Conservation (phyloP, 225 moss, liverwort and hornwort genomes). For the Pleurozium schreberi region DNA sequence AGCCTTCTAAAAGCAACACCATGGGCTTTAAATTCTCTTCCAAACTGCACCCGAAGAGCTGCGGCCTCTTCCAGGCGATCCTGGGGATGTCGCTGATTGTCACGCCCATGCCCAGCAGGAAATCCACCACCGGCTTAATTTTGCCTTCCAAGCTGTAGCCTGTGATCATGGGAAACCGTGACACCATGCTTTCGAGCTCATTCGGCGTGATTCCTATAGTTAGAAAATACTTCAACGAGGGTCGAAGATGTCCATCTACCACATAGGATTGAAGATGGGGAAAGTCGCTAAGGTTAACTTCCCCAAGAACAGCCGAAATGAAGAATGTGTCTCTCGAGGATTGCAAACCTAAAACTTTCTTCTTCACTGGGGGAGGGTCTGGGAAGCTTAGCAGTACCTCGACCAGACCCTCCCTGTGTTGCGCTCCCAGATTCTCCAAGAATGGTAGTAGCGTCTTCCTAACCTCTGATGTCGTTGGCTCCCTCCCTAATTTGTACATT, state of each 20-base stretch:
- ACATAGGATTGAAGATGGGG: conserved; percentile 26
- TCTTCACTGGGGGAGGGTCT: conserved; percentile 25
- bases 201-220: conserved; percentile 17
- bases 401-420: conserved; percentile 32
- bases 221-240: conserved; percentile 36
- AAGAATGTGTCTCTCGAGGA: not conserved
- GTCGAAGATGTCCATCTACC: conserved; percentile 39
- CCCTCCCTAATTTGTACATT: conserved; percentile 27
- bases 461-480: conserved; percentile 45
- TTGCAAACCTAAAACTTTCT: not conserved
- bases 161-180: conserved; percentile 41
- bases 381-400: conserved; percentile 48
- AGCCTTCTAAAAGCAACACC: conserved; percentile 35
- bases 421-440: conserved; percentile 34
- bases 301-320: not conserved
- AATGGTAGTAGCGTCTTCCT: conserved; percentile 28
- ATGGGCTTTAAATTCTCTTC: conserved; percentile 58
- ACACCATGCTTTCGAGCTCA: conserved; percentile 34
- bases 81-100: conserved; percentile 23
- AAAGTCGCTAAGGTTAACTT: conserved; percentile 17
- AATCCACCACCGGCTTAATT: conserved; percentile 37
- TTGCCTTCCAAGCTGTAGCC: conserved; percentile 50
- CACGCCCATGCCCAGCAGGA: conserved; percentile 40
- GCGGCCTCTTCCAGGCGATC: conserved; percentile 45
- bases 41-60: conserved; percentile 61